Evolutionary conservation across 805 yeast species (phyloP).

Genomic region (Wickerhamiella cacticola): DNA sequence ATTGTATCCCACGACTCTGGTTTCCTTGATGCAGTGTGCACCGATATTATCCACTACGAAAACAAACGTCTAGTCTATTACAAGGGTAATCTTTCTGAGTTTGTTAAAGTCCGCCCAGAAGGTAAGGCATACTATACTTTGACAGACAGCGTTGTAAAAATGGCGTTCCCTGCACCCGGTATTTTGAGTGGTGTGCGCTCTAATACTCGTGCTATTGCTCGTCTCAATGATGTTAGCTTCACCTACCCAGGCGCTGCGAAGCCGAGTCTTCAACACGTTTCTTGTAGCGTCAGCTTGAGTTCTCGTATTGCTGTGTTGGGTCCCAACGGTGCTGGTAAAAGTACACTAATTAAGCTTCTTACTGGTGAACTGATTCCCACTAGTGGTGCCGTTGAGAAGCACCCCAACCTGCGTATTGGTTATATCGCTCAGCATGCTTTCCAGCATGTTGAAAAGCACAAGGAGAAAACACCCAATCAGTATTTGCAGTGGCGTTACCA

Average conservation of each 20-base stretch:
- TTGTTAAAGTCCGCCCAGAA: conserved; percentile 86
- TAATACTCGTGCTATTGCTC: conserved; percentile 83
- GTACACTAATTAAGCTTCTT: conserved; percentile 82
- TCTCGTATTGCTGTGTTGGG: conserved; percentile 95
- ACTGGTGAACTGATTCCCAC: conserved; percentile 87
- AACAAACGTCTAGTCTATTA: conserved; percentile 87
- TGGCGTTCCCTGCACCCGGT: conserved; percentile 99
- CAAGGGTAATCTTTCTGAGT: conserved; percentile 89
- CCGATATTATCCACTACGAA: conserved; percentile 94
- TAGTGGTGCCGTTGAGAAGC: conserved; percentile 87
- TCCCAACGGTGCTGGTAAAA: conserved; percentile 98
- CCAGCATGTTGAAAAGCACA: conserved; percentile 93
- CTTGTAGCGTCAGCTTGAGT: conserved; percentile 86
- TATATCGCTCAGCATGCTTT: conserved; percentile 98
- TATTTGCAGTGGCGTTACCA: conserved; percentile 97
- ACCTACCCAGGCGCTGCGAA: conserved; percentile 79
- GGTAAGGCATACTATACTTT: conserved; percentile 92
- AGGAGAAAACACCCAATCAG: conserved; percentile 95
- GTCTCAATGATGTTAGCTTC: conserved; percentile 75
- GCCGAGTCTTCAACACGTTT: conserved; percentile 66
- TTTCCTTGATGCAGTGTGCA: conserved; percentile 87
- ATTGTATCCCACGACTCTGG: conserved; percentile 98
- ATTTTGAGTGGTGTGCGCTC: conserved; percentile 95
- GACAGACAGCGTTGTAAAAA: conserved; percentile 82
- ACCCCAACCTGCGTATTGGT: conserved; percentile 95